Evolutionary conservation across 2,329 filamentous ascomycete species (phyloP).

Genomic region (Neodidymelliopsis sp.): DNA sequence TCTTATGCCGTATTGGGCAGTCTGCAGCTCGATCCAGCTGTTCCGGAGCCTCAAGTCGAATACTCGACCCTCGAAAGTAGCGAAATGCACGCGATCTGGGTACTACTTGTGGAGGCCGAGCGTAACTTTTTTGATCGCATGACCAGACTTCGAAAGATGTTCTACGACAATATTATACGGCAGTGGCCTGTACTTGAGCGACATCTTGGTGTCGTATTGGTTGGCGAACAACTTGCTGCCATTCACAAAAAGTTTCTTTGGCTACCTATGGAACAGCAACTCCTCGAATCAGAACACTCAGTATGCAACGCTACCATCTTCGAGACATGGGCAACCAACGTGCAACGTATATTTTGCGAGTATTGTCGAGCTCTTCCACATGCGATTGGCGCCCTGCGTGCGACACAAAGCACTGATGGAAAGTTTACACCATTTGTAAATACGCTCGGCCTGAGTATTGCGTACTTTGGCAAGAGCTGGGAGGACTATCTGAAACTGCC

Average conservation of each 20-base stretch:
- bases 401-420: constrained; percentile 27
- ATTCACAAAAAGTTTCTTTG: constrained; percentile 33
- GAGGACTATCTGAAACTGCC: constrained; percentile 39
- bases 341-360: constrained; percentile 29
- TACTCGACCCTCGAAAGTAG: constrained; percentile 16
- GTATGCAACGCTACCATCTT: constrained; percentile 33
- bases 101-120: constrained; percentile 30
- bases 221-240: constrained; percentile 27
- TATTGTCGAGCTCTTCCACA: constrained; percentile 38
- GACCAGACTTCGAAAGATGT: constrained; percentile 33
- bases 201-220: constrained; percentile 31
- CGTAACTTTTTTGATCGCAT: constrained; percentile 36
- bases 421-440: constrained; percentile 38
- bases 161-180: constrained; percentile 34
- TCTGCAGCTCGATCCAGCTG: not conserved
- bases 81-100: constrained; percentile 35
- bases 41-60: not conserved
- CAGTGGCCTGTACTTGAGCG: constrained; percentile 39
- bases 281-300: constrained; percentile 17
- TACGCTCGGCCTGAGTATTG: constrained; percentile 34
- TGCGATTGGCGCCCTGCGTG: constrained; percentile 31
- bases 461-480: constrained; percentile 38
- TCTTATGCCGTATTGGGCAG: constrained; percentile 18
- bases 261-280: constrained; percentile 25
- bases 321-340: constrained; percentile 30